Evolutionary conservation across 2,329 filamentous ascomycete species (phyloP).

Genomic region (Neofusicoccum ribis): DNA sequence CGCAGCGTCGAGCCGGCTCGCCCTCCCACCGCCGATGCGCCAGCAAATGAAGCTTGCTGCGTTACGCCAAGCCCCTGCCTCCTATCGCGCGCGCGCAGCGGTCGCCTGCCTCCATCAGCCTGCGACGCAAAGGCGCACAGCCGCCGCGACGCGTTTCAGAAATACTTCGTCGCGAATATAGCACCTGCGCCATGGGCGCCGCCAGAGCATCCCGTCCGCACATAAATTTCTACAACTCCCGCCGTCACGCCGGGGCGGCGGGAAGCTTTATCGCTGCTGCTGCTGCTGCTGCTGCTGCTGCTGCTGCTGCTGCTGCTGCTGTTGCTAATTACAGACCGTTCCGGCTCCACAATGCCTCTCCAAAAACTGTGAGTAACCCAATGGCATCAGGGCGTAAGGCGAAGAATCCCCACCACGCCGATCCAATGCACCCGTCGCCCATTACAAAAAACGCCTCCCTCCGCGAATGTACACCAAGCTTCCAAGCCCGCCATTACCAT

Average conservation of each 20-base stretch:
- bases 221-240: neutral
- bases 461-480: conserved; percentile 14
- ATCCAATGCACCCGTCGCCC: conserved; percentile 10
- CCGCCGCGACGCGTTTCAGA: conserved; percentile 7
- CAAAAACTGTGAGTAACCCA: conserved; percentile 8
- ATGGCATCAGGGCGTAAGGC: conserved; percentile 6
- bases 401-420: conserved; percentile 12
- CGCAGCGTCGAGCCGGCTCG: neutral
- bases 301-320: too few relatives aligned
- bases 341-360: conserved; percentile 13
- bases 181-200: neutral
- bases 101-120: conserved; percentile 2
- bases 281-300: conserved; percentile 1
- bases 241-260: conserved; percentile 10
- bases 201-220: neutral
- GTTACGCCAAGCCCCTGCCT: conserved; percentile 9
- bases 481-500: neutral
- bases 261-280: neutral
- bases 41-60: conserved; percentile 10
- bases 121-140: conserved; percentile 10
- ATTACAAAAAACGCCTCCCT: conserved; percentile 13
- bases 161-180: conserved; percentile 4
- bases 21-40: too few relatives aligned
- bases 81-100: neutral
- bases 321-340: conserved; percentile 15